phyloP scores from a whole-genome alignment of 768 basidiomycete species.

The Boletus subparvulus region DNA sequence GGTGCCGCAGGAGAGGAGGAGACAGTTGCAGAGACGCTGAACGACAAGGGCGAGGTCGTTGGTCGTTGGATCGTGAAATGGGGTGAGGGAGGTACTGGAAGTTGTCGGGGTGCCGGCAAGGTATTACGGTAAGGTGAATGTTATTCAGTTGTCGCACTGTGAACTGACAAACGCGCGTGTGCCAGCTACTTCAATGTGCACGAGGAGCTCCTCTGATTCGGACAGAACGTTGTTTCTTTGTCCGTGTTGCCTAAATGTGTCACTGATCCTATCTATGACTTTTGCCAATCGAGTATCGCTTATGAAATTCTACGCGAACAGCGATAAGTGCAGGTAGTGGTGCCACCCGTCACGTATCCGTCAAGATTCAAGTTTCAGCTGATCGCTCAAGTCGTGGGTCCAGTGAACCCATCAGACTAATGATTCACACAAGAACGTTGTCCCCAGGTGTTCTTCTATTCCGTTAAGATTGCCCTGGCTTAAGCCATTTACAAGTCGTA shows the following conservation, averaged over 20 bases:
- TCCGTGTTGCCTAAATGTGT: neutral
- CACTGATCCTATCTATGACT: neutral
- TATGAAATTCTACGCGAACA: neutral
- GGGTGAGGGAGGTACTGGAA: slow-evolving; percentile 63
- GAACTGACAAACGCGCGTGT: neutral
- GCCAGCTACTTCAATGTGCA: slow-evolving; percentile 53
- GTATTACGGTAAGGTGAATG: slow-evolving; percentile 57
- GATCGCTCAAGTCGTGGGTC: neutral
- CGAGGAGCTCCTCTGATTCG: slow-evolving; percentile 42
- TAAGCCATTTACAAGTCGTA: neutral
- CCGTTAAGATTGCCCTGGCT: neutral
- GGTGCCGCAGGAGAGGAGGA: slow-evolving; percentile 56
- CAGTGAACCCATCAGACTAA: neutral
- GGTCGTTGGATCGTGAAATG: slow-evolving; percentile 82
- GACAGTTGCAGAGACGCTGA: slow-evolving; percentile 75
- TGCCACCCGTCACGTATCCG: neutral
- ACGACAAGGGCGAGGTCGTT: slow-evolving; percentile 54
- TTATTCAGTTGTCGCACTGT: neutral
- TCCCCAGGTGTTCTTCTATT: neutral
- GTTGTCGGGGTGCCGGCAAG: slow-evolving; percentile 60
- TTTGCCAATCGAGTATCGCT: neutral
- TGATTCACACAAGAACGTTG: neutral
- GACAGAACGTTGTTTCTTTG: neutral
- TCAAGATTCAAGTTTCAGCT: neutral
- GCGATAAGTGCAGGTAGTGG: neutral